Evolutionary conservation across 257 asterid genomes (phyloP).

Genomic region (Rauvolfia tetraphylla): DNA sequence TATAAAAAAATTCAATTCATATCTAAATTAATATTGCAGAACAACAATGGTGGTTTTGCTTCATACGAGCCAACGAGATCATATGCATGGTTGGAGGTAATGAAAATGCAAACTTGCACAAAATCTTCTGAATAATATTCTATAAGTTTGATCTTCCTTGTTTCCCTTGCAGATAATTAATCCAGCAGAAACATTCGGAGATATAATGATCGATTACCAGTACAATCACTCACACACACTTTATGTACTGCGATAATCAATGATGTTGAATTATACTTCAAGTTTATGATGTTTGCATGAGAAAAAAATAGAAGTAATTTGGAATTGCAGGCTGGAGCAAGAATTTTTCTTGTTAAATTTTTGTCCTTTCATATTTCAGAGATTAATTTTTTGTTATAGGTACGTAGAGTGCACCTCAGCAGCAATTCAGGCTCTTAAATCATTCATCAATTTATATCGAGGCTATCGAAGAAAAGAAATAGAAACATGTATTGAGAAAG

Average conservation of each 20-base stretch:
- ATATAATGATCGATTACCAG: slow-evolving; percentile 73
- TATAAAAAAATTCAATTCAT: neutral
- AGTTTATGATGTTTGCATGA: too few species aligned
- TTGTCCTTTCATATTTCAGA: neutral
- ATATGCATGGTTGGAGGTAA: slow-evolving; percentile 71
- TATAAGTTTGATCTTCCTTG: neutral
- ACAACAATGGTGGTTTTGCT: slow-evolving; percentile 68
- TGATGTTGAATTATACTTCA: neutral
- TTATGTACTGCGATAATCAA: neutral
- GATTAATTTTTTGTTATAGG: slow-evolving; percentile 20
- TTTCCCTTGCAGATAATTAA: slow-evolving; percentile 49
- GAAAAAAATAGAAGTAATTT: too few species aligned
- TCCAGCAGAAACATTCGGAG: slow-evolving; percentile 72
- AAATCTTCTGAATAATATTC: too few species aligned
- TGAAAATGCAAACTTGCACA: neutral
- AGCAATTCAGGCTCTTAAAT: slow-evolving; percentile 44
- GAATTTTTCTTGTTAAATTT: too few species aligned
- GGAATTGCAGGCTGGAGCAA: too few species aligned
- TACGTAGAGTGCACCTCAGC: slow-evolving; percentile 74
- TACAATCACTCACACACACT: slow-evolving; percentile 22
- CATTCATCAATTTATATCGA: slow-evolving; percentile 36
- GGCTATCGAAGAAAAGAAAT: slow-evolving; percentile 36
- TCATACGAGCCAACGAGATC: slow-evolving; percentile 79
- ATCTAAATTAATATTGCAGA: slow-evolving; percentile 33
- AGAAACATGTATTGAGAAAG: slow-evolving; percentile 44